Evolutionary conservation across 352 stramenopile genomes (phyloP).

Genomic region (Pythium chondricola): DNA sequence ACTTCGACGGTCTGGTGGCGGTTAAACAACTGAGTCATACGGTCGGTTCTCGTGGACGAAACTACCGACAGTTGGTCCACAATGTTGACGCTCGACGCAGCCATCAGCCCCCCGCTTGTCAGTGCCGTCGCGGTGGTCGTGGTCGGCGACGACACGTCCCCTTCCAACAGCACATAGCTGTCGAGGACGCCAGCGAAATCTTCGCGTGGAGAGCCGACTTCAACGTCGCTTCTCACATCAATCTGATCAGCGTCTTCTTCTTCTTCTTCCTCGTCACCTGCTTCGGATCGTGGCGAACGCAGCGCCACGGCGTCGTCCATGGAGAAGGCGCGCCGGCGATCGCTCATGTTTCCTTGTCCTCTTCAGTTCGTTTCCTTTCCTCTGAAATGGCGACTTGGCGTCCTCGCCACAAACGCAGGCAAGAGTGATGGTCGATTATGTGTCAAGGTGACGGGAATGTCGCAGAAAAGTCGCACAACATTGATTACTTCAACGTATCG

Average conservation of each 20-base stretch:
- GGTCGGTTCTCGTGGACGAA: conserved; percentile 10
- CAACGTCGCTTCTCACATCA: not conserved
- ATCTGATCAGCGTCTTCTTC: too few relatives aligned
- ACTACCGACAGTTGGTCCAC: not conserved
- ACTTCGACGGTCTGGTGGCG: conserved; percentile 75
- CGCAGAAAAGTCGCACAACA: conserved; percentile 12
- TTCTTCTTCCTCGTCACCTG: not conserved
- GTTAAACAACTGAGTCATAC: conserved; percentile 39
- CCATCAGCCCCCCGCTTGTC: not conserved
- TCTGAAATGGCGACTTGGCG: not conserved
- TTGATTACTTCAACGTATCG: conserved; percentile 22
- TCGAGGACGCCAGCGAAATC: conserved; percentile 9
- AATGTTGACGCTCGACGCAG: not conserved
- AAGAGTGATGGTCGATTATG: conserved; percentile 3
- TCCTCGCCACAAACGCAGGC: not conserved
- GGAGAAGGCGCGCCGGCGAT: conserved; percentile 3
- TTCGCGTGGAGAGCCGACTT: conserved; percentile 2
- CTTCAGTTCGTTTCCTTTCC: not conserved
- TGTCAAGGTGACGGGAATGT: conserved; percentile 1
- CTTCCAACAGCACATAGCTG: conserved; percentile 5
- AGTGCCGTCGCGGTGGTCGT: not conserved
- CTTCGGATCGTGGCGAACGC: conserved; percentile 5
- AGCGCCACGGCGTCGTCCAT: conserved; percentile 2
- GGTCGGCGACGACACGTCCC: not conserved
- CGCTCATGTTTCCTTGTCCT: not conserved